Evolutionary conservation across 2,329 filamentous ascomycete genomes (phyloP), one percentile per base, ranked within the genome.

Genomic region (Fusarium brachygibbosum): DNA sequence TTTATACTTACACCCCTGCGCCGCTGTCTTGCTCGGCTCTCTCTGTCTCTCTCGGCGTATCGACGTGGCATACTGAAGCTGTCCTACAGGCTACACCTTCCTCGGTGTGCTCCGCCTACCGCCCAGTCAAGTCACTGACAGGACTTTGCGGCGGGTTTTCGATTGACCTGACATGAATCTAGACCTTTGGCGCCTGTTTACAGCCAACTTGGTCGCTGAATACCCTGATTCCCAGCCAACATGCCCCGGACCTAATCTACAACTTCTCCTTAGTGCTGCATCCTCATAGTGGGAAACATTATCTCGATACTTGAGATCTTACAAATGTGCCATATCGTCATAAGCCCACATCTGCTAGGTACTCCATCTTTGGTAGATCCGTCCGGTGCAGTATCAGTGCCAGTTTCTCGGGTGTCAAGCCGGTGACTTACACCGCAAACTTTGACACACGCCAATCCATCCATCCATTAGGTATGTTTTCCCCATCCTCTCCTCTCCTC

Each of bases 301-400:
- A 19, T 35, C 46, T 50, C 51, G 41, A 55, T 29, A 41, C 57
- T 59, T 29, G 31, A 41, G 34, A 45, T 57, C 29, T 59, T 29
- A 12, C 32, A 17, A 50, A 51, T 66, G 58, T 55, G 46, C 50
- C 52, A 68, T 71, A 59, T 67, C 63, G 53, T 67, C 64, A 68
- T 66, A 46, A 66, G 49, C 34, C 62, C 66, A 62, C 61, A 54
- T 58, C 49, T 50, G 19, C 17, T 29, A 29, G 29, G 32, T 37
- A 42, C 56, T 54, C 66, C 46, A 66, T 61, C 66, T 49, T 50
- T 55, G 37, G 60, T 57, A 63, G 64, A 69, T 72, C 69, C 57
- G 57, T n/a, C n/a, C n/a, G n/a, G n/a, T n/a, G n/a, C n/a, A n/a
- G 71, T 69, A 58, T 59, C 71, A 68, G 69, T 60, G 62, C 69